phyloP scores from a whole-genome alignment of 164 flowering plant genomes.

The Taxillus chinensis region DNA sequence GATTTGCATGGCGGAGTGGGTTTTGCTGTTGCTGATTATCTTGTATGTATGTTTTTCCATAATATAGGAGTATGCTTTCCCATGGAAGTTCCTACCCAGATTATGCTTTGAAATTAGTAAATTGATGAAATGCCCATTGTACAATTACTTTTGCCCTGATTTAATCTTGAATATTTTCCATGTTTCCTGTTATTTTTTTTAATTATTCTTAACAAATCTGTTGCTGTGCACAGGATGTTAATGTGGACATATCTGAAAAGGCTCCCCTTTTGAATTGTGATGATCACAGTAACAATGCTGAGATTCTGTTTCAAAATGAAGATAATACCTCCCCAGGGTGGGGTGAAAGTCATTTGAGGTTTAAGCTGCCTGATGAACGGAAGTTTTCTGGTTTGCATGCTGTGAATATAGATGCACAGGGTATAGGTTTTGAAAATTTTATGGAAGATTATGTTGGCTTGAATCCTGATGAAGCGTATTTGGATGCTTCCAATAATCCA shows the following conservation, averaged over 20 bases:
- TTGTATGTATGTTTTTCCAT: no score
- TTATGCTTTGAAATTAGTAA: no score
- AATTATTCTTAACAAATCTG: background rate
- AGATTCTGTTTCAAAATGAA: conserved; percentile 15
- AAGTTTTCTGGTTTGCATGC: conserved; percentile 17
- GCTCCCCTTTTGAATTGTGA: conserved; percentile 18
- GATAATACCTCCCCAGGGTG: conserved; percentile 17
- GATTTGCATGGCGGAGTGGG: no score
- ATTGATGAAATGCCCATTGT: no score
- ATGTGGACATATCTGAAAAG: conserved; percentile 10
- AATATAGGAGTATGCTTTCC: no score
- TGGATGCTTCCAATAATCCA: conserved; percentile 22
- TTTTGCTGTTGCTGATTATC: no score
- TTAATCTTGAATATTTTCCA: no score
- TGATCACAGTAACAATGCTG: conserved; percentile 19
- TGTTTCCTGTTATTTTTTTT: no score
- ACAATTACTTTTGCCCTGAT: no score
- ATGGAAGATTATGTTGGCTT: background rate
- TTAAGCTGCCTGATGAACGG: conserved; percentile 9
- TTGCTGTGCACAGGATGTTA: conserved; percentile 23
- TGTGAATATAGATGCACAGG: conserved; percentile 11
- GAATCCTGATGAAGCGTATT: conserved; percentile 25
- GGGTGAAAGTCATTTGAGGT: conserved; percentile 5
- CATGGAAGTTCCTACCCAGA: no score
- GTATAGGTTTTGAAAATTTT: conserved; percentile 21